These are phyloP conservation scores for Pichia sp. DNA, from an alignment of 1,139 yeast species.

Conservation along the genomic window DNA sequence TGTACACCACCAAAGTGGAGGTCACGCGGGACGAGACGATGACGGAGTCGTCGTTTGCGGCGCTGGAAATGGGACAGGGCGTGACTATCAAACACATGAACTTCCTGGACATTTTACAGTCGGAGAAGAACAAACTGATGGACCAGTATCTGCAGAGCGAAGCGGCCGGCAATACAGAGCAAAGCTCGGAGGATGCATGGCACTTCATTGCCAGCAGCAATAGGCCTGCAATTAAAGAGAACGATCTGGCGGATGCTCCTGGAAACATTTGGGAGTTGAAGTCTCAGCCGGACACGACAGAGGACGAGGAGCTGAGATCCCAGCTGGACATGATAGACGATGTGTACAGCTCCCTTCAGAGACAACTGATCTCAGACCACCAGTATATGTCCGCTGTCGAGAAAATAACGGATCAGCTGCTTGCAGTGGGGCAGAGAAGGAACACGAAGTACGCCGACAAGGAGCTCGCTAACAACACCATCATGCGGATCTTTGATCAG, in stretches of 20 bases:
- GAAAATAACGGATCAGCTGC: constrained; percentile 1
- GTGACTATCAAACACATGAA: constrained; percentile 6
- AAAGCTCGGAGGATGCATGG: background rate
- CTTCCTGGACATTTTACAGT: constrained; percentile 9
- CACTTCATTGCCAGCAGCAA: too few relatives aligned
- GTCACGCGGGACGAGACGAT: constrained; percentile 27
- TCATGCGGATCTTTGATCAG: constrained; percentile 14
- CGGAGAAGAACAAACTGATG: constrained; percentile 6
- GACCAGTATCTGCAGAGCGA: constrained; percentile 7
- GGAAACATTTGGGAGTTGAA: too few relatives aligned
- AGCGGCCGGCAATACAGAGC: background rate
- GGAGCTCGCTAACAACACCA: constrained; percentile 5
- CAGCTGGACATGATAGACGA: constrained; percentile 6
- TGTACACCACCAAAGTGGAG: constrained; percentile 27
- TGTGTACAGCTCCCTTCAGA: constrained; percentile 7
- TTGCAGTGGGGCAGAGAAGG: background rate
- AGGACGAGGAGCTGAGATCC: constrained; percentile 1
- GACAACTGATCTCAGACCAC: background rate
- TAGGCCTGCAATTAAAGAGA: too few relatives aligned
- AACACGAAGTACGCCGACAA: background rate
- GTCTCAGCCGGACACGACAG: too few relatives aligned
- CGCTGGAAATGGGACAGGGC: constrained; percentile 2
- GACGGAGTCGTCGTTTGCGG: constrained; percentile 17
- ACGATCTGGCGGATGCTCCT: too few relatives aligned
- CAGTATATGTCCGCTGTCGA: constrained; percentile 8